These are phyloP conservation scores for Ilyonectria sp. DNA, from an alignment of 2,329 filamentous ascomycete genomes.

Conservation along the genomic window DNA sequence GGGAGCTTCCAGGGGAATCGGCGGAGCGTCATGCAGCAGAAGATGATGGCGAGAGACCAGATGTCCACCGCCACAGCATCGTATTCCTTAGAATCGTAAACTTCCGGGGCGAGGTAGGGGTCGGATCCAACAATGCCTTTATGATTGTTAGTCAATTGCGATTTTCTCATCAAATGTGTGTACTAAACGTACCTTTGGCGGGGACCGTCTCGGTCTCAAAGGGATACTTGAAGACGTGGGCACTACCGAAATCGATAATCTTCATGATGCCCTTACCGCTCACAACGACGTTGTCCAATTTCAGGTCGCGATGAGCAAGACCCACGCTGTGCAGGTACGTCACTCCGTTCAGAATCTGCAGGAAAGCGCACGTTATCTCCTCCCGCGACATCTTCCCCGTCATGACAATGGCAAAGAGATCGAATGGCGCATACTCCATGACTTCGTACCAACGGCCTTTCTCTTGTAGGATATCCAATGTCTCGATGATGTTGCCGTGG, in stretches of 20 bases:
- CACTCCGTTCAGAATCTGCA: conserved; percentile 95
- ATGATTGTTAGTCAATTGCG: conserved; percentile 32
- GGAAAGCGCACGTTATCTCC: conserved; percentile 90
- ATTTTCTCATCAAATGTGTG: not conserved
- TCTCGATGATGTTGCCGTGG: conserved; percentile 98
- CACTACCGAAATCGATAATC: conserved; percentile 98
- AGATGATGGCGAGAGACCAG: conserved; percentile 98
- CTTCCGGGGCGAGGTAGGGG: conserved; percentile 96
- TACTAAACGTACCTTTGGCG: conserved; percentile 53
- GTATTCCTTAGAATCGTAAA: conserved; percentile 94
- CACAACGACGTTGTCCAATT: conserved; percentile 98
- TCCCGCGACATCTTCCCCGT: conserved; percentile 96
- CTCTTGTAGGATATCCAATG: conserved; percentile 95
- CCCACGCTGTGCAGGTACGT: conserved; percentile 97
- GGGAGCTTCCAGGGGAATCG: conserved; percentile 98
- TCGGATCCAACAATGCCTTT: conserved; percentile 83
- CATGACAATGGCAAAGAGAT: conserved; percentile 99
- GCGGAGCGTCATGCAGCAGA: conserved; percentile 97
- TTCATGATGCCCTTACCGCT: conserved; percentile 99
- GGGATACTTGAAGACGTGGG: conserved; percentile 96
- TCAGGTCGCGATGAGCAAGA: conserved; percentile 93
- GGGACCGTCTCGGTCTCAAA: conserved; percentile 80
- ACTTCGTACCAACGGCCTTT: conserved; percentile 97
- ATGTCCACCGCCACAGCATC: conserved; percentile 95
- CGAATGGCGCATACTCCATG: conserved; percentile 98